Evolutionary conservation across 108 stramenopile species (phyloP), one percentile per base, ranked within the genome.

Genomic region (Mediolabrus comicus): DNA sequence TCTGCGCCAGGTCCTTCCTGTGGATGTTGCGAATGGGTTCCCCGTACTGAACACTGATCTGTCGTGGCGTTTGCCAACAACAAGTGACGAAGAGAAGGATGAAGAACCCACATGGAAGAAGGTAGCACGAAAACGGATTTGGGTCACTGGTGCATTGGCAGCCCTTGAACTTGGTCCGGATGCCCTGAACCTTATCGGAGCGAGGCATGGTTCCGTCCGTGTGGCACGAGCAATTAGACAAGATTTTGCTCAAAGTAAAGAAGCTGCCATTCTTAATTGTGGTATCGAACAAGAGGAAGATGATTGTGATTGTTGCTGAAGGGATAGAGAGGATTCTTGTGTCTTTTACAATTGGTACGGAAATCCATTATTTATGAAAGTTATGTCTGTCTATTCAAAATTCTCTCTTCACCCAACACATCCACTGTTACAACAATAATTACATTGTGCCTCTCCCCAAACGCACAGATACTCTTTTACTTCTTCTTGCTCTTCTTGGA

Each of bases 81-180:
- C 17, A 43, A 17, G 17, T 17, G 41, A 43, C 16, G 41, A 4
- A 43, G 41, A 43, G 5, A 41, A 61, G 39, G 11, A 43, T 39
- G 59, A 61, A n/a, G 59, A 61, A 22, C 59, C 59, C n/a, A 41
- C 34, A 9, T 41, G 59, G 59, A 61, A 61, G 16, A 14, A 41
- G 17, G 25, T 28, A 30, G 29, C 65, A 12, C 49, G 72, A 35
- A 28, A 25, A 24, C 57, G 65, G 26, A 25, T 57, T 33, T 67
- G 65, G 65, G 32, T 27, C 7, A 67, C 66, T 16, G 72, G 72
- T 13, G 53, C 33, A n/a, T 29, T 72, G 12, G 72, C 72, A 34
- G 72, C 61, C 2, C 27, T 72, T 5, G n/a, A 66, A 58, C 56
- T 72, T 29, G 72, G 72, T 36, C 72, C 72, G 12, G 72, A 72